Evolutionary conservation across 371 early-diverging fungal species (phyloP).

Genomic region (Apophysomyces sp.): DNA sequence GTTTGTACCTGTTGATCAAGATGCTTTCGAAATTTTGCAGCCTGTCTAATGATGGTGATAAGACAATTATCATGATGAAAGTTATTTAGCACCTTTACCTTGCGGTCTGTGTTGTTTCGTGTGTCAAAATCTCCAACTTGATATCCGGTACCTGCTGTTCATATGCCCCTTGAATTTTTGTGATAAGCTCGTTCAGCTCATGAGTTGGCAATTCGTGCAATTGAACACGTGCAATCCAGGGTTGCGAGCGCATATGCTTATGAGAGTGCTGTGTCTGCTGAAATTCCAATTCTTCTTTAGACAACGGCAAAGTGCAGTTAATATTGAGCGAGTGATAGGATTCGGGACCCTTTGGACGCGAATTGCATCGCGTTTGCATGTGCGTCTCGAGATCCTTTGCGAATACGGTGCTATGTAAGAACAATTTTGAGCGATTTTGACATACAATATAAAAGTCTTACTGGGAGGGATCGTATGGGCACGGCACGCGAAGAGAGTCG

Average conservation of each 20-base stretch:
- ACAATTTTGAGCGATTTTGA: no score
- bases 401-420: conserved; percentile 57
- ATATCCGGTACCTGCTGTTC: conserved; percentile 44
- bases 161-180: conserved; percentile 44
- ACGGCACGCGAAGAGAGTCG: conserved; percentile 60
- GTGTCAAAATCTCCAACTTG: conserved; percentile 40
- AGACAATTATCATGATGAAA: no score
- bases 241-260: conserved; percentile 41
- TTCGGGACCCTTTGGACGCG: conserved; percentile 56
- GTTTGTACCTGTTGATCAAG: conserved; percentile 61
- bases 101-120: conserved; percentile 47
- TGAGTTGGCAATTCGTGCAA: conserved; percentile 36
- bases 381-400: conserved; percentile 67
- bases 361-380: conserved; percentile 64
- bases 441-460: no score
- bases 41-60: conserved; percentile 20
- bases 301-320: conserved; percentile 55
- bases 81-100: conserved; percentile 35
- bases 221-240: conserved; percentile 49
- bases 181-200: conserved; percentile 46
- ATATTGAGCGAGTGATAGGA: conserved; percentile 51
- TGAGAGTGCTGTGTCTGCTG: conserved; percentile 43
- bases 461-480: conserved; percentile 83
- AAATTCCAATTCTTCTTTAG: conserved; percentile 44
- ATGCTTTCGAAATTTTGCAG: conserved; percentile 58